Evolutionary conservation across 129 eudicot genomes (phyloP), one percentile per base, ranked within the genome.

Genomic region (Scalesia atractyloides): DNA sequence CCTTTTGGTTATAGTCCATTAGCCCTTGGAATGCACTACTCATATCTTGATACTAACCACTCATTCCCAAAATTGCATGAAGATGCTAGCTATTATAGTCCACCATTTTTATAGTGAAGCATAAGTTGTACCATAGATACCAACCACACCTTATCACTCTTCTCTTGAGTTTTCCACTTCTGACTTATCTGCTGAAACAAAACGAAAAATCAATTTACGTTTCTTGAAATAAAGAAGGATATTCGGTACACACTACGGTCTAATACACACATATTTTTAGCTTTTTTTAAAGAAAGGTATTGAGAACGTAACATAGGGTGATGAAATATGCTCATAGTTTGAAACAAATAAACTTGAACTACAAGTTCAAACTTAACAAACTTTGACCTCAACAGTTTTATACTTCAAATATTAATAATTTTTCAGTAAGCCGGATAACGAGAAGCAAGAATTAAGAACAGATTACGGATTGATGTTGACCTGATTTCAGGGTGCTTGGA

Each of bases 401-500:
- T 20, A 22, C 76, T 59, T 22, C 0, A 24, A 20, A 39, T 15
- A n/a, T 20, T 1, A 6, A 18, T 70, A 11, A 30, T 3, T 69
- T 48, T 15, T 19, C 7, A 50, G 19, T 39, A 52, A 65, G 30
- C 66, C 47, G 43, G 18, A 30, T 17, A 77, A 61, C 8, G 43
- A 64, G 34, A 11, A 12, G 22, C 56, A 4, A 13, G 4, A 63
- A 41, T 44, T 53, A 41, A 24, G 9, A 53, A 22, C 12, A 18
- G 16, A 68, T 61, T 58, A 57, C 18, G 62, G 51, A 43, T 34
- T 18, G 19, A 62, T 33, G 22, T 53, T 76, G 51, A 80, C 85
- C 82, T 73, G 62, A 67, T 57, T 71, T 69, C 65, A 59, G 70
- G 46, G 17, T 59, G 70, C 52, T 68, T 67, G 68, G 82, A 64